phyloP scores from a whole-genome alignment of 1,139 yeast species.

The Lodderomyces beijingensis region DNA sequence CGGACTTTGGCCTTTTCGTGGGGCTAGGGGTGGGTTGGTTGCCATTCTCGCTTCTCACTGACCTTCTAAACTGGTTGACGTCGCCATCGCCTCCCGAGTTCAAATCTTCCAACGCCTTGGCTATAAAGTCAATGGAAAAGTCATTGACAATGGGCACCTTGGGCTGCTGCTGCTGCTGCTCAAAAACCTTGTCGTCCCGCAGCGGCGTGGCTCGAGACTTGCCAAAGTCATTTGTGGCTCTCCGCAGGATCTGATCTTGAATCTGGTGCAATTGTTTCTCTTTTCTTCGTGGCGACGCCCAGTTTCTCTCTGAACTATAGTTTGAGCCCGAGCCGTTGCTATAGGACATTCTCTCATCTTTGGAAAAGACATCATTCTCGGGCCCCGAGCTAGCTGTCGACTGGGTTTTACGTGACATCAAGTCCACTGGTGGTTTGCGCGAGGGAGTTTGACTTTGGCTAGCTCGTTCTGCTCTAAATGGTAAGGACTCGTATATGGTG shows the following conservation, averaged over 20 bases:
- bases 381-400: constrained; percentile 20
- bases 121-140: constrained; percentile 46
- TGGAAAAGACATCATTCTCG: constrained; percentile 18
- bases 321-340: constrained; percentile 29
- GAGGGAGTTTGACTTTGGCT: constrained; percentile 14
- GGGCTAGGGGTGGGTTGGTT: constrained; percentile 4
- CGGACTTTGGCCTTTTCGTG: constrained; percentile 18
- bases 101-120: constrained; percentile 62
- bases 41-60: constrained; percentile 23
- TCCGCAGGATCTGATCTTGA: constrained; percentile 39
- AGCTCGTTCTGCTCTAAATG: background rate
- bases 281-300: constrained; percentile 52
- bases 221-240: constrained; percentile 14
- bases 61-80: constrained; percentile 38
- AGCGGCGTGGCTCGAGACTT: constrained; percentile 3
- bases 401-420: constrained; percentile 16
- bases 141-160: constrained; percentile 40
- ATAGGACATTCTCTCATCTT: constrained; percentile 33
- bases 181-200: background rate
- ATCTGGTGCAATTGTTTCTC: constrained; percentile 32
- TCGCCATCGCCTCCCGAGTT: constrained; percentile 64
- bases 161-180: constrained; percentile 6
- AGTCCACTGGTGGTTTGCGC: constrained; percentile 18
- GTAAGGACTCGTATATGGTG: background rate
- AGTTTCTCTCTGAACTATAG: constrained; percentile 27